phyloP scores from a whole-genome alignment of 768 basidiomycete species.

The Lactifluus piperatus region DNA sequence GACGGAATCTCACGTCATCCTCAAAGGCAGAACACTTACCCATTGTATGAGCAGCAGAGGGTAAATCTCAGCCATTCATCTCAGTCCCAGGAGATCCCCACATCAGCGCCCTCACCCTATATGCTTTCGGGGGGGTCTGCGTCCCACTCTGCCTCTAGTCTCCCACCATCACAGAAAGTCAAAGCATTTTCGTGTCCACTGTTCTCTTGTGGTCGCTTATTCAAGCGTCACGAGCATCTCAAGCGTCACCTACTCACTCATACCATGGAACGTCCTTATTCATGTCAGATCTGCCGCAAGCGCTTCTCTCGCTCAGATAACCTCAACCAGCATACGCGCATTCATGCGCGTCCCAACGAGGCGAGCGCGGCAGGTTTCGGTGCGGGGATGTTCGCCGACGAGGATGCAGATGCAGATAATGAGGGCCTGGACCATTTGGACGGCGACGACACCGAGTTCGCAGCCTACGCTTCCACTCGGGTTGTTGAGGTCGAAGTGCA shows the following conservation, averaged over 20 bases:
- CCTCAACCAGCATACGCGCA: constrained; percentile 76
- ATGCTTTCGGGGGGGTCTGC: constrained; percentile 18
- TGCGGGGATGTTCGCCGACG: constrained; percentile 19
- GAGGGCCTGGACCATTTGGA: constrained; percentile 33
- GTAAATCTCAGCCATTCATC: background rate
- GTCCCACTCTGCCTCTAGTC: constrained; percentile 16
- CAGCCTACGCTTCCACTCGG: constrained; percentile 14
- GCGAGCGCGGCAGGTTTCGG: constrained; percentile 18
- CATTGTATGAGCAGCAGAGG: constrained; percentile 14
- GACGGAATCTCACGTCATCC: constrained; percentile 8
- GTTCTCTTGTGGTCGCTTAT: constrained; percentile 72
- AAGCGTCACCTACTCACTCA: constrained; percentile 84
- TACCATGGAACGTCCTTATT: constrained; percentile 80
- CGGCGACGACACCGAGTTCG: constrained; percentile 21
- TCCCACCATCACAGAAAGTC: constrained; percentile 20
- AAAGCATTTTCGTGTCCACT: constrained; percentile 78
- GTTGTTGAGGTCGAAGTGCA: constrained; percentile 23
- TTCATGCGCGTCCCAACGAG: constrained; percentile 48
- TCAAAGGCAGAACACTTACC: constrained; percentile 17
- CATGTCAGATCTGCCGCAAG: constrained; percentile 67
- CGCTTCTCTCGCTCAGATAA: constrained; percentile 86
- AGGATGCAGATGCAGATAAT: constrained; percentile 24
- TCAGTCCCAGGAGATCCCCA: constrained; percentile 10
- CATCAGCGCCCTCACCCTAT: constrained; percentile 21
- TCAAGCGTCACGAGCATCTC: constrained; percentile 90